Base-by-base conservation (phyloP, 306 rosid species). In the Astragalus membranaceus region DNA sequence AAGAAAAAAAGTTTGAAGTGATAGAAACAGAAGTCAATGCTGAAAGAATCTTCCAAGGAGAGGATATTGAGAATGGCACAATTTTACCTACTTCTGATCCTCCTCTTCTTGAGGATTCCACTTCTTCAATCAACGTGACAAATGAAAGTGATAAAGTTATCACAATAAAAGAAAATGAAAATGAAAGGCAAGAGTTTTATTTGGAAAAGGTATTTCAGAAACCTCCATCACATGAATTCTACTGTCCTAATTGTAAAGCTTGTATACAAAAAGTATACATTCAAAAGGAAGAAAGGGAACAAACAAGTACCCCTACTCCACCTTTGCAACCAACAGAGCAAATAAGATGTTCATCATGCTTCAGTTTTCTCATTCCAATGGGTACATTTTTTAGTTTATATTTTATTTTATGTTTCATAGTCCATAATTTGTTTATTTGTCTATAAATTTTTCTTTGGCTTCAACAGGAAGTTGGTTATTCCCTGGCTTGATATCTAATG, bases 201-300 rank as follows among this genome's bases (percentile, higher is more conserved):
- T 80, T 92, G 53, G 90, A 82, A 47, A 78, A 70, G 16, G 70
- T 88, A 10, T 85, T 54, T 70, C 61, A 87, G 26, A 86, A 71
- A 80, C 82, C 81, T n/a, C 87, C 80, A 2, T 35, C 83, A 15
- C 89, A 84, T 74, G 86, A 79, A 51, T 92, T 89, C 66, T 86
- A 85, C 39, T 92, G 97, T 65, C 97, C 97, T 3, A 82, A 85
- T 37, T 92, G 97, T 61, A 82, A 76, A 2, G 37, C 87, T 71
- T 89, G 97, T 74, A 87, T 92, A 74, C 79, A 92, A 48, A 89
- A 83, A 78, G 96, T 92, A 6, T 76, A 85, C n/a, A 73, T 83
- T 36, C 75, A 77, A 2, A 66, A 74, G 0, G 74, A 17, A 53
- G 80, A 69, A 4, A 2, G 5, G 64, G 82, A 64, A 64, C 68